Evolutionary conservation across 257 asterid genomes (phyloP).

Genomic region (Fraxinus anomala): DNA sequence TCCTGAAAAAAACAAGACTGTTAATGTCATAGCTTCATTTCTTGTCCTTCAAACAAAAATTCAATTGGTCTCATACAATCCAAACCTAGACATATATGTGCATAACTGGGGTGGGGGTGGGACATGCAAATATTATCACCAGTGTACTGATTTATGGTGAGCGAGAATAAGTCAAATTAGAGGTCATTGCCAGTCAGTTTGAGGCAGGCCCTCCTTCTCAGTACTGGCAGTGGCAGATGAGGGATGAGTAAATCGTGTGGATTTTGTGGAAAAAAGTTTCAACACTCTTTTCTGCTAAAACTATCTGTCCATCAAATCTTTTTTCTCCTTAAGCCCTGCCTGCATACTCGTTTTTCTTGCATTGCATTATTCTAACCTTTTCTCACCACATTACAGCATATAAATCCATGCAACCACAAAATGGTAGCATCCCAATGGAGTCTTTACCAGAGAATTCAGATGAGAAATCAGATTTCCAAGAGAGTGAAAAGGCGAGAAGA

Average conservation of each 20-base stretch:
- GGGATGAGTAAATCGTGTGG: slow-evolving; percentile 23
- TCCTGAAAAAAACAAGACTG: no score
- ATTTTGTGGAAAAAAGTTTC: neutral
- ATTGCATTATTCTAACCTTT: slow-evolving; percentile 1
- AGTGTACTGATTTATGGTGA: slow-evolving; percentile 25
- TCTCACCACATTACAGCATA: neutral
- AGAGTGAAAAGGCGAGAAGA: neutral
- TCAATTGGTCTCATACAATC: neutral
- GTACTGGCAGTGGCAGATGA: slow-evolving; percentile 6
- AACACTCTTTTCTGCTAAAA: neutral
- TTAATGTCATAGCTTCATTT: neutral
- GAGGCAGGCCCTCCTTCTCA: slow-evolving; percentile 37
- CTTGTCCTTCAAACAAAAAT: neutral
- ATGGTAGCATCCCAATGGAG: slow-evolving; percentile 17
- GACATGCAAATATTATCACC: neutral
- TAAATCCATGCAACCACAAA: slow-evolving; percentile 29
- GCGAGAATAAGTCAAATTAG: slow-evolving; percentile 38
- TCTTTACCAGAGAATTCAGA: neutral
- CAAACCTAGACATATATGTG: neutral
- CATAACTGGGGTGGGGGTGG: neutral
- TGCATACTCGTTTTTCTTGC: neutral
- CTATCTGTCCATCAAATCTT: slow-evolving; percentile 9
- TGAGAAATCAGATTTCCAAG: slow-evolving; percentile 34
- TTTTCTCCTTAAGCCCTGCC: neutral
- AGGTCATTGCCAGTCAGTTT: slow-evolving; percentile 28